Conservation (phyloP, 116 monocot species). For the Posidonia oceanica region DNA sequence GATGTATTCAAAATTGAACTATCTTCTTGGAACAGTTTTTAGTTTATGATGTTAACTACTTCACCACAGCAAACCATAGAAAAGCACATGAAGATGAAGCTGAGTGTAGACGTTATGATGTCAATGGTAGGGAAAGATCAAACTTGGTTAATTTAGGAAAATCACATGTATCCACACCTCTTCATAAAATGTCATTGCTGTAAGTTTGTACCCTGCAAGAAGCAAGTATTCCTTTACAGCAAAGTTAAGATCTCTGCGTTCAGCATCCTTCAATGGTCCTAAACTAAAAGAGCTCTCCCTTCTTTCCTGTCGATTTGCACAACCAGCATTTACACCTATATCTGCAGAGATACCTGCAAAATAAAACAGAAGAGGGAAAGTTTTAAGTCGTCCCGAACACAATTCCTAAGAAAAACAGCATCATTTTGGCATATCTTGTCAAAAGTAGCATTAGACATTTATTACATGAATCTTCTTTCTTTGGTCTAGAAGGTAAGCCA, state of each 20-base stretch:
- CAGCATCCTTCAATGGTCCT: conserved; percentile 79
- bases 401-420: too few relatives aligned
- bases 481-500: too few relatives aligned
- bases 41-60: too few relatives aligned
- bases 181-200: conserved; percentile 99
- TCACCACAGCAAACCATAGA: too few relatives aligned
- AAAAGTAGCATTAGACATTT: too few relatives aligned
- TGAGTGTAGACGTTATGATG: too few relatives aligned
- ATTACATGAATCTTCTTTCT: too few relatives aligned
- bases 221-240: conserved; percentile 97
- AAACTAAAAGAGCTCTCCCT: conserved; percentile 53
- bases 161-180: conserved; percentile 38
- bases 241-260: conserved; percentile 82
- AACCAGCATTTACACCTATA: neutral
- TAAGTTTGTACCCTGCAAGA: conserved; percentile 92
- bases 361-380: neutral
- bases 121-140: too few relatives aligned
- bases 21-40: too few relatives aligned
- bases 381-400: neutral
- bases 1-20: too few relatives aligned
- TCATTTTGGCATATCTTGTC: too few relatives aligned
- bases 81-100: too few relatives aligned
- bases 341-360: neutral
- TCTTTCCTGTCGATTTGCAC: conserved; percentile 13
- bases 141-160: neutral